Percentiles rank a stretch among this genome's conserved stretches.
Conservation (phyloP, 2,329 filamentous ascomycete species). For the Trichoderma arundinaceum region DNA sequence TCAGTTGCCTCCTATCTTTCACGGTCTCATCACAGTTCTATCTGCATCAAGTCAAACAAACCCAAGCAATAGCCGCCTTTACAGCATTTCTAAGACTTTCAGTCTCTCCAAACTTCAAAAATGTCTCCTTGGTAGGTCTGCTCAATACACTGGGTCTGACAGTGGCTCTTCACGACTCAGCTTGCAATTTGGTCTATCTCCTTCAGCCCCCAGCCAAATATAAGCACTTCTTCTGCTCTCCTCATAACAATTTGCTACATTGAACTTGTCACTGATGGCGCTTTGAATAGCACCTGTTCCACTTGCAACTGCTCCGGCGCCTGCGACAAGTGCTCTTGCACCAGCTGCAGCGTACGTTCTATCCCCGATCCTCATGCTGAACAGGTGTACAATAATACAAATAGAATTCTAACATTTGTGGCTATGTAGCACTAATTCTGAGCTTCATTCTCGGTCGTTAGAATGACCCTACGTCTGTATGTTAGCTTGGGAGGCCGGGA, state of each 20-base stretch:
- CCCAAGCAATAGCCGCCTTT: background rate
- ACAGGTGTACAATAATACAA: no score
- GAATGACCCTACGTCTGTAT: background rate
- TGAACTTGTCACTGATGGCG: background rate
- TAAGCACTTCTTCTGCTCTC: background rate
- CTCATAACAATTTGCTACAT: background rate
- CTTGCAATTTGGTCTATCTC: background rate
- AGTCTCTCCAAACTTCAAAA: constrained; percentile 13
- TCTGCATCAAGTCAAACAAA: background rate
- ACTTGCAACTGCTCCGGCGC: constrained; percentile 23
- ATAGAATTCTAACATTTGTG: background rate
- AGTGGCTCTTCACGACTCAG: background rate
- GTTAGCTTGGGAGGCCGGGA: background rate
- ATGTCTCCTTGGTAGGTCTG: constrained; percentile 29
- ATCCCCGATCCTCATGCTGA: background rate
- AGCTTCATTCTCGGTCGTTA: background rate
- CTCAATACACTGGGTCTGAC: no score
- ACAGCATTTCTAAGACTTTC: background rate
- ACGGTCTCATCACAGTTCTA: background rate
- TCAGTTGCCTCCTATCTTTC: background rate
- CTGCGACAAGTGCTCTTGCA: constrained; percentile 23
- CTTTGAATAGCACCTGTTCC: constrained; percentile 10
- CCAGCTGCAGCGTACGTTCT: constrained; percentile 15
- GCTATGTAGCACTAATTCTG: background rate
- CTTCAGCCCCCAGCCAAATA: fast-evolving